Evolutionary conservation across 768 basidiomycete species (phyloP).

Genomic region (Hypholoma fasciculare): DNA sequence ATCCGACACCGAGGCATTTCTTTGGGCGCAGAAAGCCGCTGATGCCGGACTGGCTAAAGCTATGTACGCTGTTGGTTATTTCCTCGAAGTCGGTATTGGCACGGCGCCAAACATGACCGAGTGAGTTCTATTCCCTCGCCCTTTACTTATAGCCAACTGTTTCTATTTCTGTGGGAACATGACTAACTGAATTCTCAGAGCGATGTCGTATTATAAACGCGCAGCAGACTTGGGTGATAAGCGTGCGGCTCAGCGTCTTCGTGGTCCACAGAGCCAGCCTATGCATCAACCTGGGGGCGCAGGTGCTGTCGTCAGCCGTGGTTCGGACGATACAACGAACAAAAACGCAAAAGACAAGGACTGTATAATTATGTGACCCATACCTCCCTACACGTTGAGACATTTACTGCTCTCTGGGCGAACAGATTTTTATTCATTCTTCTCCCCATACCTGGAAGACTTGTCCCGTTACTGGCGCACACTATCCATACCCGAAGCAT

Average conservation of each 20-base stretch:
- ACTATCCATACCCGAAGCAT: constrained; percentile 17
- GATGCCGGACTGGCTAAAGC: constrained; percentile 92
- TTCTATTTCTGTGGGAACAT: constrained; percentile 7
- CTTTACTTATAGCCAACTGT: background rate
- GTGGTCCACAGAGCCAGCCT: constrained; percentile 54
- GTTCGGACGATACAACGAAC: constrained; percentile 41
- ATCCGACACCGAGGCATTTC: constrained; percentile 95
- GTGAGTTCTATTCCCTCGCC: constrained; percentile 40
- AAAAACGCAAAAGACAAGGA: constrained; percentile 75
- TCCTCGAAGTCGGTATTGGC: constrained; percentile 93
- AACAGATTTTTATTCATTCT: background rate
- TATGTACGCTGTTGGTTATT: constrained; percentile 98
- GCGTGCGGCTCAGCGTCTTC: constrained; percentile 84
- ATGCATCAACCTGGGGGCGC: constrained; percentile 59
- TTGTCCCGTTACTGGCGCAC: constrained; percentile 5
- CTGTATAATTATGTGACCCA: constrained; percentile 78
- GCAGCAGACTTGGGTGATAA: constrained; percentile 94
- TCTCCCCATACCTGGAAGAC: background rate
- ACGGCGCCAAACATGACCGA: constrained; percentile 65
- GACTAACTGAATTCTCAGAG: constrained; percentile 39
- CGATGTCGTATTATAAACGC: constrained; percentile 81
- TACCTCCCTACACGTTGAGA: background rate
- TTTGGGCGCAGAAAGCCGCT: constrained; percentile 97
- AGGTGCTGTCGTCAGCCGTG: constrained; percentile 61
- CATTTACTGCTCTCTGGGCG: background rate